Percentiles rank a stretch among this genome's conserved stretches.
Evolutionary conservation across 306 rosid species (phyloP).

Genomic region (Cucurbita moschata): DNA sequence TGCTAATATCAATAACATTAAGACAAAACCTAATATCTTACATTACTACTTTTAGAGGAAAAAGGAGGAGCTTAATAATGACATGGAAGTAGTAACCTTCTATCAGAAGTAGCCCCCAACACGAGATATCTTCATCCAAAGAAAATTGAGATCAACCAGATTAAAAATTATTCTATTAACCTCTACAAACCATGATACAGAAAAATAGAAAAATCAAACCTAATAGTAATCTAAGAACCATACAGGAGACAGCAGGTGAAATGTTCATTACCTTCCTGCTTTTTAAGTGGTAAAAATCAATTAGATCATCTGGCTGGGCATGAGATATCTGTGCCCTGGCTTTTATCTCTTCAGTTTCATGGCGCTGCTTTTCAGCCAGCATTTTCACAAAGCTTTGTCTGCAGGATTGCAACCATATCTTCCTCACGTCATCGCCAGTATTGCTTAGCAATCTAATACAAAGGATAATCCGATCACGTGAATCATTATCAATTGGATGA

Average conservation of each 20-base stretch:
- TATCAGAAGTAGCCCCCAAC: background rate
- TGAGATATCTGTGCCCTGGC: slow-evolving; percentile 76
- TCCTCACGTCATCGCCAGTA: slow-evolving; percentile 60
- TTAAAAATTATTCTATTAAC: background rate
- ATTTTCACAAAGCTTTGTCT: slow-evolving; percentile 86
- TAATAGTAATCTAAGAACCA: background rate
- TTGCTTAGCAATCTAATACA: slow-evolving; percentile 70
- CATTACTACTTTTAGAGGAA: background rate
- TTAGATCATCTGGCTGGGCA: slow-evolving; percentile 97
- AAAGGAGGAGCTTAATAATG: background rate
- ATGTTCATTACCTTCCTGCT: slow-evolving; percentile 68
- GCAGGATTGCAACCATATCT: slow-evolving; percentile 82
- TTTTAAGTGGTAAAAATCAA: slow-evolving; percentile 94
- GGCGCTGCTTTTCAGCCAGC: slow-evolving; percentile 87
- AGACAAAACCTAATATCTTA: background rate
- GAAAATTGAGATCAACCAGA: background rate
- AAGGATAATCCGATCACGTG: slow-evolving; percentile 70
- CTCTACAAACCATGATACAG: background rate
- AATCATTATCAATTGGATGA: slow-evolving; percentile 85
- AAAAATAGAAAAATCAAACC: background rate
- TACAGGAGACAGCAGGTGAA: slow-evolving; percentile 10
- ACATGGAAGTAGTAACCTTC: background rate
- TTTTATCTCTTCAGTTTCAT: slow-evolving; percentile 72
- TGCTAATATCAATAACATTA: background rate
- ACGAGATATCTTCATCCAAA: background rate